These are phyloP conservation scores for Syzygium syzygioides DNA, from an alignment of 441 rosid genomes.

Conservation along the genomic window DNA sequence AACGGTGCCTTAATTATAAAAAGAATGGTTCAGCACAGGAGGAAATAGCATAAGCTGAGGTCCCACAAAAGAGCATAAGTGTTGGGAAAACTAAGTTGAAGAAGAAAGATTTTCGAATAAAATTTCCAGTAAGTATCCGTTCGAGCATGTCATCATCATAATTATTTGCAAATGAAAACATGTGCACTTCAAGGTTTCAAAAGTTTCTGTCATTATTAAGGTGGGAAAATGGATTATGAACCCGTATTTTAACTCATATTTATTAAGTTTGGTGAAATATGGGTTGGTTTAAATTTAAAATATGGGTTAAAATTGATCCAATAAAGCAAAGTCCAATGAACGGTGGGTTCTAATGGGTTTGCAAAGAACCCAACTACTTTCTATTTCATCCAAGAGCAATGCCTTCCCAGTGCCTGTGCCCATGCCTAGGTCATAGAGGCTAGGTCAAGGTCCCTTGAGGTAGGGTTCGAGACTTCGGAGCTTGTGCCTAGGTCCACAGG, in stretches of 20 bases:
- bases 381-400: neutral
- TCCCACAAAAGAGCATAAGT: neutral
- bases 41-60: neutral
- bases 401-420: neutral
- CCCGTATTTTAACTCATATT: neutral
- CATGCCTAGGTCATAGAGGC: neutral
- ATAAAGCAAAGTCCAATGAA: neutral
- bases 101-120: neutral
- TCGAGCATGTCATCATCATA: neutral
- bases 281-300: neutral
- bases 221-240: too few relatives aligned
- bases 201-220: too few relatives aligned
- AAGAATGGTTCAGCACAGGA: neutral
- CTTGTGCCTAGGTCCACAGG: rapidly evolving
- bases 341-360: neutral
- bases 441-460: neutral
- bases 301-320: neutral
- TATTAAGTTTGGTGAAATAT: neutral
- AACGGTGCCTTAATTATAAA: rapidly evolving
- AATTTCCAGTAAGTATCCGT: neutral
- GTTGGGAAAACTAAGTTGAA: neutral
- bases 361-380: neutral
- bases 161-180: neutral
- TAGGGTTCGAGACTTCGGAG: neutral
- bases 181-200: neutral